Base-by-base conservation (phyloP, 2,329 filamentous ascomycete genomes). In the Tolypocladium tundrense region DNA sequence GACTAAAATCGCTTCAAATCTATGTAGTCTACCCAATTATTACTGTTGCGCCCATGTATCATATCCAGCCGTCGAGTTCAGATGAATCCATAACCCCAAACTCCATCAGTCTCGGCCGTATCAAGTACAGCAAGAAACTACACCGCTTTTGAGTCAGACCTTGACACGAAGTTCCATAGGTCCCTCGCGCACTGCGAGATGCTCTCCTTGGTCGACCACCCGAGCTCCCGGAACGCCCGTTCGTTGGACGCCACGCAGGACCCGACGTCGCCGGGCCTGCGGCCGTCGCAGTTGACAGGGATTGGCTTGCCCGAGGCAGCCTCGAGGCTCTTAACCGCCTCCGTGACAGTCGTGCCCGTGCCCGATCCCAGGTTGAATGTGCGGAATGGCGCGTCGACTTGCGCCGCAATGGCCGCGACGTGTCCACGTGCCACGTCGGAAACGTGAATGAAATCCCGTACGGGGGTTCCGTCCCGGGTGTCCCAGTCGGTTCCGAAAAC, bases 391-490 rank as follows among this genome's bases (percentile, higher is more conserved):
- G 55, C 60, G 5, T 62, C 56, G 3, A 60, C 60, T 40, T 71
- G 68, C 35, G 74, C 65, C 19, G 66, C 58, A 27, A 86, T 72
- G 1, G 85, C 85, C 8, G 84, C 82, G 42, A 87, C 78, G 68
- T 88, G 85, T 5, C 82, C 85, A 48, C 80, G 75, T 7, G 84
- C 84, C 51, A 88, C 76, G 68, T 88, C 85, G 19, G 79, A 80
- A 42, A 87, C 85, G 63, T 88, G 85, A 61, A 88, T 86, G 65
- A 86, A 88, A 68, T 88, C 85, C 48, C 85, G 80, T 45, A 88
- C 77, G 1, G 84, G 83, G 0, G 85, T 87, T 19, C 85, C 85
- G 63, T 88, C 85, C 4, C 75, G 72, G 0, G 85, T 88, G 58
- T 84, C 77, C 79, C 84, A 88, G 68, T 88, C 83, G 3, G 76